Evolutionary conservation across 331 rosid species (phyloP).

Genomic region (Rhamnella rubrinervis): DNA sequence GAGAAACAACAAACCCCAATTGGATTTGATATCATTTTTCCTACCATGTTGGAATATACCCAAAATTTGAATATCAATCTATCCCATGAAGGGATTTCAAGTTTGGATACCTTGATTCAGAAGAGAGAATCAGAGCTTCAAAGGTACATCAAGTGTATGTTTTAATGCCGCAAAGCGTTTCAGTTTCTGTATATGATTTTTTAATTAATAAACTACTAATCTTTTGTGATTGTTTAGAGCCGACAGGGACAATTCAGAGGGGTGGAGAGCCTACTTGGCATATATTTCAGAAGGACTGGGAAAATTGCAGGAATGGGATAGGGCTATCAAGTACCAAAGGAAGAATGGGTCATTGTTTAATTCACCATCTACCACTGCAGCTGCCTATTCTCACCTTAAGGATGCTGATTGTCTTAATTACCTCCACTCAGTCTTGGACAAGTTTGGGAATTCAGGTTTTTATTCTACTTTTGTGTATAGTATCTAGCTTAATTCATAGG

Average conservation of each 20-base stretch:
- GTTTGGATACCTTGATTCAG: conserved; percentile 41
- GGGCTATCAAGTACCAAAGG: conserved; percentile 69
- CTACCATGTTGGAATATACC: conserved; percentile 58
- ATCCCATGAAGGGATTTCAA: conserved; percentile 32
- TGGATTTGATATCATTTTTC: conserved; percentile 73
- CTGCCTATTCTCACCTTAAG: conserved; percentile 50
- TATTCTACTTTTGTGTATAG: background rate
- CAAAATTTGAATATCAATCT: conserved; percentile 50
- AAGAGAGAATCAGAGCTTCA: conserved; percentile 53
- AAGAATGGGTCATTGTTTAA: conserved; percentile 82
- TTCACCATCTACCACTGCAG: conserved; percentile 86
- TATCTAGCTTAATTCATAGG: too few relatives aligned
- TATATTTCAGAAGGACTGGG: conserved; percentile 77
- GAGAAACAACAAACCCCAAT: conserved; percentile 63
- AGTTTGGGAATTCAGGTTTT: conserved; percentile 68
- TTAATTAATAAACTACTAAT: too few relatives aligned
- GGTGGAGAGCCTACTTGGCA: conserved; percentile 64
- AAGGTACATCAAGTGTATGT: conserved; percentile 32
- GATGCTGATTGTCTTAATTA: conserved; percentile 59
- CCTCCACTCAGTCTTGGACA: conserved; percentile 47
- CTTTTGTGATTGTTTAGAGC: conserved; percentile 35
- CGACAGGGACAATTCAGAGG: conserved; percentile 46
- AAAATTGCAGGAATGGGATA: conserved; percentile 49
- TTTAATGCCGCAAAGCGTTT: too few relatives aligned
- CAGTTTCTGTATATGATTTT: too few relatives aligned